These are phyloP conservation scores for Paratrypanosoma confusum DNA, from an alignment of 208 protist species.

Conservation along the genomic window DNA sequence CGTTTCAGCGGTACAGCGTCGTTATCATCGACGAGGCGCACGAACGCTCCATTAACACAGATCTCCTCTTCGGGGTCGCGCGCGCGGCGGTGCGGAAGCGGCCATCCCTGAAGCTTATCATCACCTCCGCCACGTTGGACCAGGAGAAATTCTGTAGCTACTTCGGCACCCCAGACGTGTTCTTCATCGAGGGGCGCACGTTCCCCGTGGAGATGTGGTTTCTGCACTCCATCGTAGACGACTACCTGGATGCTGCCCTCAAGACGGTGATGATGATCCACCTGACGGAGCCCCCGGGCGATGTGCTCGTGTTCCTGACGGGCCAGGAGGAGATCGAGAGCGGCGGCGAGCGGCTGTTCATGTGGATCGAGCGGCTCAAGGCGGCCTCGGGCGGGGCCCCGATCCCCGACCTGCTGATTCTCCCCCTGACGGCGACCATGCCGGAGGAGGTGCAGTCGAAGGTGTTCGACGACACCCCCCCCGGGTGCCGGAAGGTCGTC, in stretches of 20 bases:
- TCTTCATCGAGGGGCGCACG: conserved; percentile 97
- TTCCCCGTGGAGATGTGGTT: conserved; percentile 97
- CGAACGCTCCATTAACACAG: conserved; percentile 98
- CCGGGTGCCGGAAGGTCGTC: conserved; percentile 92
- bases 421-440: conserved; percentile 97
- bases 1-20: conserved; percentile 92
- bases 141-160: conserved; percentile 97
- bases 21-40: conserved; percentile 99
- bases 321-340: conserved; percentile 99
- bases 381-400: conserved; percentile 27
- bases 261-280: conserved; percentile 99
- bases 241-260: conserved; percentile 96
- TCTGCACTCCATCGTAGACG: conserved; percentile 80
- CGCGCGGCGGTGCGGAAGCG: conserved; percentile 88
- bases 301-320: conserved; percentile 99
- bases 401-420: conserved; percentile 90
- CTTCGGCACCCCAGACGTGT: conserved; percentile 93
- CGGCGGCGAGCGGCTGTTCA: conserved; percentile 94
- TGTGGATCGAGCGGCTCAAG: conserved; percentile 77
- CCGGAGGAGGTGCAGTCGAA: conserved; percentile 97
- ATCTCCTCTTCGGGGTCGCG: conserved; percentile 98
- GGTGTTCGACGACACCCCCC: conserved; percentile 96
- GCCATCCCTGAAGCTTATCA: conserved; percentile 95
- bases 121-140: conserved; percentile 98
- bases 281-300: conserved; percentile 93